phyloP scores from a whole-genome alignment of 768 basidiomycete species.

The Tulasnella sp. region DNA sequence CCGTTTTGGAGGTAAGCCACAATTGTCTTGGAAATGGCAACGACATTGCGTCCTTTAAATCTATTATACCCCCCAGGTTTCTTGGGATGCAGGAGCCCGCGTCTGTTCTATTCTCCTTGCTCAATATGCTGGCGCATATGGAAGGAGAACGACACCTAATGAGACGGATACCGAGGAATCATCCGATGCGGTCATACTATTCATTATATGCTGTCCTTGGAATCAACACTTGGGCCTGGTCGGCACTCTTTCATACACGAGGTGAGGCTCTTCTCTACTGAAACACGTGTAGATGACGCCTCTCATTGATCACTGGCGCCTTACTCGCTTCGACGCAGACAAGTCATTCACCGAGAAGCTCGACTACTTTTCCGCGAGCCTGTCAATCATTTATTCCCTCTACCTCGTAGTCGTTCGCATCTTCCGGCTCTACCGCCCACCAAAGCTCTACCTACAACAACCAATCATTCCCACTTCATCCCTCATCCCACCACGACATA shows the following conservation, averaged over 20 bases:
- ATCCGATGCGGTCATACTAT: conserved; percentile 65
- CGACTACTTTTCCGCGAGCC: conserved; percentile 91
- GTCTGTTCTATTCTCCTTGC: conserved; percentile 78
- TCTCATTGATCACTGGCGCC: not conserved
- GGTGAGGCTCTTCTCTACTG: conserved; percentile 52
- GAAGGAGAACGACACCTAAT: conserved; percentile 44
- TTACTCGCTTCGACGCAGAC: conserved; percentile 37
- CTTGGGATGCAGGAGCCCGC: conserved; percentile 92
- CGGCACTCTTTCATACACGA: conserved; percentile 82
- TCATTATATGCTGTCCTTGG: conserved; percentile 53
- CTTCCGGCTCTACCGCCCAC: conserved; percentile 49
- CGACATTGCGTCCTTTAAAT: too few species aligned
- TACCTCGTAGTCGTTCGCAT: conserved; percentile 68
- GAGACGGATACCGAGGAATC: conserved; percentile 36
- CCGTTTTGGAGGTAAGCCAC: conserved; percentile 58
- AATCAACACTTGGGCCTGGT: conserved; percentile 90
- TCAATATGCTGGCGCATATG: conserved; percentile 69
- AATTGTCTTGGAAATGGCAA: too few species aligned
- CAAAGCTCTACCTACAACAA: conserved; percentile 23
- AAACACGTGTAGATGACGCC: too few species aligned
- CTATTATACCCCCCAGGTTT: conserved; percentile 29
- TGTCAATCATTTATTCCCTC: conserved; percentile 70
- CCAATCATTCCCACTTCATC: conserved; percentile 21
- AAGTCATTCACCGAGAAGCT: conserved; percentile 71
- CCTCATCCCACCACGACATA: conserved; percentile 24